Conservation (phyloP, 2,329 filamentous ascomycete genomes). For the Colletotrichum limetticola region DNA sequence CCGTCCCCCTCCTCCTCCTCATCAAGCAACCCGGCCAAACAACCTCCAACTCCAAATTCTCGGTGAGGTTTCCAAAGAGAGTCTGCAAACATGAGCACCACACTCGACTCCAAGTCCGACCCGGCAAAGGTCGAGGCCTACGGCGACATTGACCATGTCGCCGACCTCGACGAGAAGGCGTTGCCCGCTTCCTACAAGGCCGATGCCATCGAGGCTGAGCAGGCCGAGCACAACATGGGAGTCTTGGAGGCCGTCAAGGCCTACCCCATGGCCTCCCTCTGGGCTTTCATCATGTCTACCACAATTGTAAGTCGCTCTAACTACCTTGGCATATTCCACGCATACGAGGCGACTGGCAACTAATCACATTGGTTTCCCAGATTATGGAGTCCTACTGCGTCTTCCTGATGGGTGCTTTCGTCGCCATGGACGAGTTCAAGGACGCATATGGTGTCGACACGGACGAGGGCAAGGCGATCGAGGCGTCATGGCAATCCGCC, state of each 20-base stretch:
- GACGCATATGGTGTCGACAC: conserved; percentile 56
- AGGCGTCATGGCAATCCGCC: conserved; percentile 66
- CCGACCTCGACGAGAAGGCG: conserved; percentile 48
- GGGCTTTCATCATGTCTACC: conserved; percentile 52
- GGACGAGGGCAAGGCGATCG: conserved; percentile 51
- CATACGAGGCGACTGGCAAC: conserved; percentile 7
- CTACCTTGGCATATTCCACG: background rate
- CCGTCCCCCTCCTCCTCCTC: background rate
- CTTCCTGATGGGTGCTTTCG: conserved; percentile 69
- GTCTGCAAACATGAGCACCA: conserved; percentile 14
- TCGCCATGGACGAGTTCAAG: conserved; percentile 61
- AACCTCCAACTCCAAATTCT: background rate
- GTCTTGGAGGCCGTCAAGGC: conserved; percentile 46
- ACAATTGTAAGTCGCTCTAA: conserved; percentile 50
- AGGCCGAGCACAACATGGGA: conserved; percentile 46
- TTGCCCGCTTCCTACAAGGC: conserved; percentile 55
- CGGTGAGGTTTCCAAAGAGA: background rate
- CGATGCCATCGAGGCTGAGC: conserved; percentile 68
- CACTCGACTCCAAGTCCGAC: conserved; percentile 27
- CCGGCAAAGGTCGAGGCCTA: conserved; percentile 26
- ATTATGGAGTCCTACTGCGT: conserved; percentile 74
- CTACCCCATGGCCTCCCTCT: conserved; percentile 49
- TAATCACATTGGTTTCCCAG: conserved; percentile 47
- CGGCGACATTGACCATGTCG: conserved; percentile 12
- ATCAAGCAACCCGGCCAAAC: background rate